These are phyloP conservation scores for Boletus sp. DNA, from an alignment of 768 basidiomycete species.

Conservation along the genomic window DNA sequence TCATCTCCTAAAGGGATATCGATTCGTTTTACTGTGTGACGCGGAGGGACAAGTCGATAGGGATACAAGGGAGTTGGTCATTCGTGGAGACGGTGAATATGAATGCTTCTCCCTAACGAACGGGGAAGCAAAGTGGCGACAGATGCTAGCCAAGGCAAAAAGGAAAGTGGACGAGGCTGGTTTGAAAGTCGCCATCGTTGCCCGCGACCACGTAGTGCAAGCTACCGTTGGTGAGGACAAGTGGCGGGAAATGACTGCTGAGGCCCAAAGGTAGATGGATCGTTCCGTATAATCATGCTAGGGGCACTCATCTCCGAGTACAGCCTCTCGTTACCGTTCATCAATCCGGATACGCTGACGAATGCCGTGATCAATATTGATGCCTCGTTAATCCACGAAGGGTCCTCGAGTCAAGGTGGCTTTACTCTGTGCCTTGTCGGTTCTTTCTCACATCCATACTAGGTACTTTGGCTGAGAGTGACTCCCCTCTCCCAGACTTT, in stretches of 20 bases:
- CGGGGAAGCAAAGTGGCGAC: conserved; percentile 49
- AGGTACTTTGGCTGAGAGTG: conserved; percentile 10
- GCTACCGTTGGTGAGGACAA: conserved; percentile 49
- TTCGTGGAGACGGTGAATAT: conserved; percentile 55
- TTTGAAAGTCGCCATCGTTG: conserved; percentile 50
- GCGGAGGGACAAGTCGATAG: conserved; percentile 45
- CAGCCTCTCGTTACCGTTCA: conserved; percentile 43
- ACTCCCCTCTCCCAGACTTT: conserved; percentile 44
- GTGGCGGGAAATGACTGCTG: conserved; percentile 52
- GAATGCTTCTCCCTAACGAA: conserved; percentile 56
- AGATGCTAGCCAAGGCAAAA: conserved; percentile 48
- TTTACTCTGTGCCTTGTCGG: neutral
- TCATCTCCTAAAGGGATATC: conserved; percentile 47
- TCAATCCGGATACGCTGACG: conserved; percentile 46
- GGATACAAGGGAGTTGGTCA: conserved; percentile 52
- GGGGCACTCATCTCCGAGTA: conserved; percentile 3
- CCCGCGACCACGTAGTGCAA: conserved; percentile 44
- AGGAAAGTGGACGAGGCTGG: conserved; percentile 44
- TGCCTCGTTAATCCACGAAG: conserved; percentile 29
- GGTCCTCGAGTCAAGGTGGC: conserved; percentile 21
- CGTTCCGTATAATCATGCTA: neutral
- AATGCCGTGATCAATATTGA: conserved; percentile 45
- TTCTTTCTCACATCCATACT: neutral
- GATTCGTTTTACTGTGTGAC: conserved; percentile 63
- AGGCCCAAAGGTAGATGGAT: conserved; percentile 46